Percentiles rank a stretch among this genome's conserved stretches.
Conservation (phyloP, 495 filamentous ascomycete species). For the Chaetomium tenue region DNA sequence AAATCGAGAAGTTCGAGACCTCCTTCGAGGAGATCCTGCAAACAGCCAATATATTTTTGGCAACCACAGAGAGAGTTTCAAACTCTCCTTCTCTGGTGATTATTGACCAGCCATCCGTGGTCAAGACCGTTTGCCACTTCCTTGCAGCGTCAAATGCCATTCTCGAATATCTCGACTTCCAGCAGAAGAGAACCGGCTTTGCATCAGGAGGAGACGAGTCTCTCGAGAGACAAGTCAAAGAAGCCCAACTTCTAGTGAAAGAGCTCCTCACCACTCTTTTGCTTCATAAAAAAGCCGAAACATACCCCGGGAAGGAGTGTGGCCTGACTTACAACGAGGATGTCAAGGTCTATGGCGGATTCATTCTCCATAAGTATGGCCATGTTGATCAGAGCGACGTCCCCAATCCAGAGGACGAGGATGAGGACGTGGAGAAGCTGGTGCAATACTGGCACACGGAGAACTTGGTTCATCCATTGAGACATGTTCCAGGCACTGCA, state of each 20-base stretch:
- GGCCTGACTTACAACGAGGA: conserved; percentile 16
- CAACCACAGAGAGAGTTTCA: conserved; percentile 3
- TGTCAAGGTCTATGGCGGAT: conserved; percentile 13
- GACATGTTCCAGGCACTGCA: conserved; percentile 23
- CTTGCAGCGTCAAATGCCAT: conserved; percentile 21
- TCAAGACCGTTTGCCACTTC: conserved; percentile 17
- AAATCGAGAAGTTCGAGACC: conserved; percentile 21
- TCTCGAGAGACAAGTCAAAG: conserved; percentile 20
- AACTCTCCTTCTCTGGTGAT: conserved; percentile 13
- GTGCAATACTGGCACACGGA: conserved; percentile 19
- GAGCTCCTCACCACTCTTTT: conserved; percentile 14
- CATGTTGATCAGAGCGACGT: conserved; percentile 4
- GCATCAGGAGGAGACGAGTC: conserved; percentile 20
- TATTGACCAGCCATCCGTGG: conserved; percentile 11
- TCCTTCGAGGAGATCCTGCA: conserved; percentile 18
- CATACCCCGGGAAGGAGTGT: conserved; percentile 20
- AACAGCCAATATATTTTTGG: conserved; percentile 15
- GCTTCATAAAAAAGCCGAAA: conserved; percentile 15
- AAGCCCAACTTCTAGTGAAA: conserved; percentile 13
- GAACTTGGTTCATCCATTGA: conserved; percentile 12
- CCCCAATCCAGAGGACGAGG: background rate
- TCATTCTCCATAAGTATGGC: conserved; percentile 13
- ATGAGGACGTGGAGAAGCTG: conserved; percentile 5
- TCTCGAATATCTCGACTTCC: conserved; percentile 19
- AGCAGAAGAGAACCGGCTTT: conserved; percentile 7